Percentiles rank a stretch among this genome's conserved stretches.
Conservation (phyloP, 208 protist species). For the Acanthamoeba polyphaga region DNA sequence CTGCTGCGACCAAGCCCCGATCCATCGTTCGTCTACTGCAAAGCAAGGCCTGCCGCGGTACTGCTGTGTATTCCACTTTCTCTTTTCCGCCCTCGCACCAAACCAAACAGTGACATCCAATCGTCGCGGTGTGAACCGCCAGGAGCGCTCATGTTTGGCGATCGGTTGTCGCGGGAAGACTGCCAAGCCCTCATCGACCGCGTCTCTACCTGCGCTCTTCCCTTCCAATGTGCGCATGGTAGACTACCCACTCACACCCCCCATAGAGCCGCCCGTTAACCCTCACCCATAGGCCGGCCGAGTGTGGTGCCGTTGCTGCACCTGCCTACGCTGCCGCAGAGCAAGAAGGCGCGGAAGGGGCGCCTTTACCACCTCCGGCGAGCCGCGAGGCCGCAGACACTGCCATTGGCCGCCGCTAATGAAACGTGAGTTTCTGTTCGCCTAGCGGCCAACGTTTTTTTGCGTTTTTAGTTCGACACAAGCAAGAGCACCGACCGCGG, state of each 20-base stretch:
- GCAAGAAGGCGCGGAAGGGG: no score
- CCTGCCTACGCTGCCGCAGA: no score
- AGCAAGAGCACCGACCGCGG: neutral
- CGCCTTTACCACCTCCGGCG: no score
- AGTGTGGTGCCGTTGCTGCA: neutral
- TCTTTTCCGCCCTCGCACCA: neutral
- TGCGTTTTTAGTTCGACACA: no score
- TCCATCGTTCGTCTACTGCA: slow-evolving; percentile 14
- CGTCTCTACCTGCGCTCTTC: neutral
- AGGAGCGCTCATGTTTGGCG: slow-evolving; percentile 66
- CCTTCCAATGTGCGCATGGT: slow-evolving; percentile 72
- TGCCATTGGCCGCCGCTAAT: no score
- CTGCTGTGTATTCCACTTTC: neutral
- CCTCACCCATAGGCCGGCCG: neutral
- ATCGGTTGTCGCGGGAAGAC: neutral
- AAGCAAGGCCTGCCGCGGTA: slow-evolving; percentile 67
- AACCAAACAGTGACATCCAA: neutral
- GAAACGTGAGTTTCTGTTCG: no score
- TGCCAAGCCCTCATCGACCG: neutral
- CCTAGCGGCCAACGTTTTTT: no score
- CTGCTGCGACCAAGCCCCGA: neutral
- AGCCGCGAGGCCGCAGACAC: no score
- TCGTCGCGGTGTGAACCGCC: neutral
- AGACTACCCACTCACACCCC: neutral
- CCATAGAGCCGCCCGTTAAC: neutral